Conservation (phyloP, 2,329 filamentous ascomycete genomes). For the Stachybotrys echinatus region DNA sequence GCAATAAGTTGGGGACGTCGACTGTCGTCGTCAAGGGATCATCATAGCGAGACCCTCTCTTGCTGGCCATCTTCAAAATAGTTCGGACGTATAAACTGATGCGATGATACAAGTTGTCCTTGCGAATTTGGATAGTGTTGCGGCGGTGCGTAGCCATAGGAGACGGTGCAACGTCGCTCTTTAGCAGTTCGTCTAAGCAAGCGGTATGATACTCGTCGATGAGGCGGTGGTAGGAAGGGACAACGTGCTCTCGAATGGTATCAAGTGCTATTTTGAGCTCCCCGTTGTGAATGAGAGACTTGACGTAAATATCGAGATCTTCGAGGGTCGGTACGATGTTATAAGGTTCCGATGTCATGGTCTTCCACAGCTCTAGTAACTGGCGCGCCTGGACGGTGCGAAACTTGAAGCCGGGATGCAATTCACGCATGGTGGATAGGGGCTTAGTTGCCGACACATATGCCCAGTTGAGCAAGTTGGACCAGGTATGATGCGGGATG, state of each 20-base stretch:
- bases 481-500: constrained; percentile 57
- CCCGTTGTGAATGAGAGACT: constrained; percentile 26
- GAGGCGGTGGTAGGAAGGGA: constrained; percentile 29
- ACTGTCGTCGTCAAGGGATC: constrained; percentile 8
- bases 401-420: constrained; percentile 22
- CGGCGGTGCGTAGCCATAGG: constrained; percentile 17
- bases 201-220: constrained; percentile 17
- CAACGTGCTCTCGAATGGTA: constrained; percentile 32
- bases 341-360: constrained; percentile 55
- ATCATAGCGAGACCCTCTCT: constrained; percentile 13
- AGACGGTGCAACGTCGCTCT: constrained; percentile 12
- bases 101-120: constrained; percentile 24
- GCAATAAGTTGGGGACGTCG: constrained; percentile 23
- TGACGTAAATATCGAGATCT: constrained; percentile 44
- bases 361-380: constrained; percentile 50
- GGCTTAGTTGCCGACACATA: constrained; percentile 47
- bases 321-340: constrained; percentile 50
- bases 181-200: constrained; percentile 26
- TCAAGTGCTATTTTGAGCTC: constrained; percentile 23
- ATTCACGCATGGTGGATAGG: constrained; percentile 28
- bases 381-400: constrained; percentile 28
- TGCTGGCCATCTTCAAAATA: constrained; percentile 19
- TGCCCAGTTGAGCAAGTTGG: constrained; percentile 61
- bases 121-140: constrained; percentile 19
- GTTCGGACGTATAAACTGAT: constrained; percentile 20